Conservation (phyloP, 805 yeast species). For the Cyberlindnera maclurae region DNA sequence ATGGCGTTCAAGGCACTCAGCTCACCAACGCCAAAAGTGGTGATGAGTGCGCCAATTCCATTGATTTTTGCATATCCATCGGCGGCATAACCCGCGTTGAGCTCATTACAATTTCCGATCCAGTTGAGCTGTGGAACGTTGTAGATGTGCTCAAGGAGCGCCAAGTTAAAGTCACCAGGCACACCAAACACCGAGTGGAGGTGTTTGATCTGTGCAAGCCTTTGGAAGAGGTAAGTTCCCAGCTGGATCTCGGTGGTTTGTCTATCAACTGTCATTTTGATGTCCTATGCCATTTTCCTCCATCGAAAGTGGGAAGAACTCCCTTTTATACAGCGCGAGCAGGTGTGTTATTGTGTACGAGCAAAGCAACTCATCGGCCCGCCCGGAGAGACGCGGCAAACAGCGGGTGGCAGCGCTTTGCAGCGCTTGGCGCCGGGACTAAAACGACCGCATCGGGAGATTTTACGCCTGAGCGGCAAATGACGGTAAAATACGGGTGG, state of each 20-base stretch:
- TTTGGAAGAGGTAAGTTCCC: constrained; percentile 57
- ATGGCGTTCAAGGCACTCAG: constrained; percentile 79
- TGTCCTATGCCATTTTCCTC: too few species aligned
- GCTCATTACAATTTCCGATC: constrained; percentile 83
- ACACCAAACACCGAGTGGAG: constrained; percentile 62
- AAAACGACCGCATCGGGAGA: too few species aligned
- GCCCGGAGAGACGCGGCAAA: too few species aligned
- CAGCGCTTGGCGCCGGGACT: too few species aligned
- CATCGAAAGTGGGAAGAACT: too few species aligned
- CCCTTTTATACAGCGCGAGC: too few species aligned
- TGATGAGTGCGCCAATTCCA: constrained; percentile 28
- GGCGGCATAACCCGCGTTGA: constrained; percentile 85
- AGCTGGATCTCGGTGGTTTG: constrained; percentile 31
- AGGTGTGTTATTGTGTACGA: too few species aligned
- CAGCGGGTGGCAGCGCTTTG: too few species aligned
- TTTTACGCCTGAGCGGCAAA: too few species aligned
- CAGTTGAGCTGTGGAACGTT: constrained; percentile 46
- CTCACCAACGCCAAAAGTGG: constrained; percentile 88
- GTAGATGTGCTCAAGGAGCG: constrained; percentile 59
- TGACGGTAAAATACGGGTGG: too few species aligned
- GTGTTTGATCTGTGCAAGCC: constrained; percentile 43
- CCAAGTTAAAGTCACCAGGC: constrained; percentile 68
- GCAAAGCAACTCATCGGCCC: too few species aligned
- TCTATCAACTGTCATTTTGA: constrained; percentile 14
- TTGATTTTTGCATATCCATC: constrained; percentile 73